Conservation (phyloP, 495 filamentous ascomycete species). For the Lasiosphaeria ovina region DNA sequence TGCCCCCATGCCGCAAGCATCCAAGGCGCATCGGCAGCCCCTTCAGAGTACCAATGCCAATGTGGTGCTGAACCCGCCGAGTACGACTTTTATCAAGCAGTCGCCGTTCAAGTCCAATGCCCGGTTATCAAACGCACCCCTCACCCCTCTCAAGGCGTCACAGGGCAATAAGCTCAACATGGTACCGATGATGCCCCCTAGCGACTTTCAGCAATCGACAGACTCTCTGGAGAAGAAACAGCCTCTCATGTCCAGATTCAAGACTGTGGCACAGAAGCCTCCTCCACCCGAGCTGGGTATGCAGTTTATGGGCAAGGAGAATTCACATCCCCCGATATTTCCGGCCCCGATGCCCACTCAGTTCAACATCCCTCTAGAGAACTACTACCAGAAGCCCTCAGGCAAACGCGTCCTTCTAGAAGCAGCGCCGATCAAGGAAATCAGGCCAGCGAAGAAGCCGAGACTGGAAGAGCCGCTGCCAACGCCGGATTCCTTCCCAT, state of each 20-base stretch:
- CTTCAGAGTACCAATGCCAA: constrained; percentile 53
- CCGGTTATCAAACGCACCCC: constrained; percentile 37
- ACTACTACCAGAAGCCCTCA: constrained; percentile 56
- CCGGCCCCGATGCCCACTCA: constrained; percentile 45
- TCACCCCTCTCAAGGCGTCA: constrained; percentile 44
- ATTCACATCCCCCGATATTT: constrained; percentile 51
- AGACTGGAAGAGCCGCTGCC: constrained; percentile 58
- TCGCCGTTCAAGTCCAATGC: constrained; percentile 56
- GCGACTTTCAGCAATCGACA: constrained; percentile 62
- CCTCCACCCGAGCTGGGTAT: constrained; percentile 56
- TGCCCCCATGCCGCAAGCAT: constrained; percentile 52
- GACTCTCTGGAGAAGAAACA: constrained; percentile 81
- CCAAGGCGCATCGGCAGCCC: constrained; percentile 43
- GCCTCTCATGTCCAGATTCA: constrained; percentile 58
- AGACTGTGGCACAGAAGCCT: constrained; percentile 61
- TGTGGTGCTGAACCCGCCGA: constrained; percentile 56
- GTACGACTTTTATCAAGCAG: constrained; percentile 46
- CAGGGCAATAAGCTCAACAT: constrained; percentile 52
- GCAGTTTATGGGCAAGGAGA: constrained; percentile 60
- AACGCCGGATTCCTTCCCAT: constrained; percentile 72
- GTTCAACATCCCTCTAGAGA: constrained; percentile 48
- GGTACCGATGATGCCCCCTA: constrained; percentile 72
- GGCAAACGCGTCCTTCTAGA: constrained; percentile 71
- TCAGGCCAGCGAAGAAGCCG: constrained; percentile 61
- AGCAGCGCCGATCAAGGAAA: constrained; percentile 70